phyloP scores from a whole-genome alignment of 495 filamentous ascomycete species.

The Lichenothelia convexa region DNA sequence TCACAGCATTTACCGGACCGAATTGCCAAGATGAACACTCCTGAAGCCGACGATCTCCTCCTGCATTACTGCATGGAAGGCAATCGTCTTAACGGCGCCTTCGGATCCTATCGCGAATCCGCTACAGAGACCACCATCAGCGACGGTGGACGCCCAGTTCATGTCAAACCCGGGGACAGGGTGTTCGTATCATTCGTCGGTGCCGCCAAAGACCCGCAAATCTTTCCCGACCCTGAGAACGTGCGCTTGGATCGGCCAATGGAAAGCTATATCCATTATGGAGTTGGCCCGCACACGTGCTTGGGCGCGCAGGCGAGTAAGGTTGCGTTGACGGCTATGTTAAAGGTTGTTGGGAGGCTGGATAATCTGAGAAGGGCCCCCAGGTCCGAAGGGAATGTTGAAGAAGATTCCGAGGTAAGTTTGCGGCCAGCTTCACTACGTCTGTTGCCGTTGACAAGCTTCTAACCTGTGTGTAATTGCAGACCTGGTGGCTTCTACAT shows the following conservation, averaged over 20 bases:
- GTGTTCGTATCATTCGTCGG: conserved; percentile 31
- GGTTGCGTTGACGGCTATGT: conserved; percentile 28
- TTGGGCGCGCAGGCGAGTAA: conserved; percentile 43
- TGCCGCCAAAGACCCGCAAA: conserved; percentile 27
- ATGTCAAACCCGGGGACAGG: conserved; percentile 32
- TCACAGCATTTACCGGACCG: conserved; percentile 34
- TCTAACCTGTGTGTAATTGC: background rate
- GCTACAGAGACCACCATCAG: conserved; percentile 25
- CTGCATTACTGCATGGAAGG: conserved; percentile 35
- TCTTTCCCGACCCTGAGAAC: conserved; percentile 41
- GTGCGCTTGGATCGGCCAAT: background rate
- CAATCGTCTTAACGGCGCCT: conserved; percentile 42
- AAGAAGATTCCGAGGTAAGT: conserved; percentile 38
- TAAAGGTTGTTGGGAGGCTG: conserved; percentile 20
- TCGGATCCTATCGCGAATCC: conserved; percentile 36
- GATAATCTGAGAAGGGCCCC: conserved; percentile 46
- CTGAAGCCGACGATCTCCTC: conserved; percentile 11
- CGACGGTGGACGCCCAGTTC: conserved; percentile 33
- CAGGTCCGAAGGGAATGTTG: conserved; percentile 49
- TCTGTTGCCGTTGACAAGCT: background rate
- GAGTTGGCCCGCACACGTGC: conserved; percentile 39
- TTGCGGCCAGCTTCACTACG: too few species aligned
- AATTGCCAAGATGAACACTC: conserved; percentile 22
- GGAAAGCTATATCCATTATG: conserved; percentile 43
- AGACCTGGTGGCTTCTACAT: background rate